Evolutionary conservation across 108 stramenopile genomes (phyloP), one percentile per base, ranked within the genome.

Genomic region (Asterionellopsis glacialis): DNA sequence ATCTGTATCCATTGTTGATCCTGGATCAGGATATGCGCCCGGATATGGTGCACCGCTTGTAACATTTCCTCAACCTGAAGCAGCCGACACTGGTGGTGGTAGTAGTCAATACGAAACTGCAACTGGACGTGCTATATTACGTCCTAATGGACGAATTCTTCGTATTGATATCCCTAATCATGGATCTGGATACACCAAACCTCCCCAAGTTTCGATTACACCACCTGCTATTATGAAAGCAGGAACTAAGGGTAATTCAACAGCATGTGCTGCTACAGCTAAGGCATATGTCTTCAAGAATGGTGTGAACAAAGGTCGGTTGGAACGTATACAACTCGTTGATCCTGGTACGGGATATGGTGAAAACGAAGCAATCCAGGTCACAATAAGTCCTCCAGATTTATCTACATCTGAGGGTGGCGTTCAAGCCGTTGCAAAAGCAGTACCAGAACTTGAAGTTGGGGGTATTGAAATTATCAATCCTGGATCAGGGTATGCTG

Each of bases 401-500:
- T 42, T 41, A 1, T 3, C 61, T 22, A 27, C 25, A 15, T 6
- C 48, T 11, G 60, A 67, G 0, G 84, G 78, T n/a, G 90, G 87
- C 22, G 44, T 70, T 14, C 43, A 55, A 11, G 84, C 88, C 9
- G 82, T 75, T 26, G 87, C 87, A 14, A 77, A 49, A 3, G 84
- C 86, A 11, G 69, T 87, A 22, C 67, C 83, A 51, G 91, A 93
- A 49, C 77, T 84, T 41, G 63, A 79, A 54, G 82, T 93, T 21
- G 59, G 61, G 9, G 66, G 69, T n/a, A 81, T 93, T 42, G 75
- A 83, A 18, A 68, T 93, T 25, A 59, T 72, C 27, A 65, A 85
- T 56, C 63, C 62, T n/a, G 91, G 91, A 39, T 72, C 70, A 18
- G 91, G 91, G n/a, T 93, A 93, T 62, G 84, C 85, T 6, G 79